Base-by-base conservation (phyloP, 441 rosid genomes). In the Kokia cookei region DNA sequence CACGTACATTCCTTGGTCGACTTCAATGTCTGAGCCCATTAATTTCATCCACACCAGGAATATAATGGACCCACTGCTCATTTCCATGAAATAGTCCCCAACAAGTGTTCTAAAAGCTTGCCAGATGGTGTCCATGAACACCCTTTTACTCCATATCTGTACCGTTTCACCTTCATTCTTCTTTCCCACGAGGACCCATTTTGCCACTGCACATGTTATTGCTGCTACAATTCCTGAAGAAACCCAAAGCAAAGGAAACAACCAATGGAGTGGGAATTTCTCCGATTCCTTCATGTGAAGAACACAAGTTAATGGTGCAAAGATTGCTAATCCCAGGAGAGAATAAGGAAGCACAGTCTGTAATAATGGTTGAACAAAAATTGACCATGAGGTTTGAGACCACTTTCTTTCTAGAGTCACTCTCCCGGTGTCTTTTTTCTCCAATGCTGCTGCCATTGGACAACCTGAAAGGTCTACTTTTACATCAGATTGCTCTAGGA, bases 401-500 rank as follows among this genome's bases (percentile, higher is more conserved):
- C 84, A 77, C 15, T 87, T 83, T 58, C 90, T 88, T 48, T 80
- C 85, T 4, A 88, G 79, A 13, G 89, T 87, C 68, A 87, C 83
- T 62, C 79, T 76, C 14, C 54, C 70, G 3, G 71, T 19, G 3
- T 71, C 79, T 51, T 80, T 76, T 55, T 51, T 82, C 80, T 78
- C 81, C 35, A 57, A 8, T 12, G 78, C 73, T 74, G 85, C 89
- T 1, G 91, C 89, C 86, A 87, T 85, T 69, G 93, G 92, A 77
- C 91, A 87, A 2, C 89, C 89, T 6, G 95, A 83, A 42, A 90
- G 93, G 79, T 90, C 82, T 14, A 86, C 86, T 76, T 86, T 85
- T 15, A 86, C 89, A 75, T 90, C 95, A 19, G 93, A 83, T 75
- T 88, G 93, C 78, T 88, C 90, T 17, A 87, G 73, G 80, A 90